These are phyloP conservation scores for Alternaria brassicae DNA, from an alignment of 2,329 filamentous ascomycete genomes.

Conservation along the genomic window DNA sequence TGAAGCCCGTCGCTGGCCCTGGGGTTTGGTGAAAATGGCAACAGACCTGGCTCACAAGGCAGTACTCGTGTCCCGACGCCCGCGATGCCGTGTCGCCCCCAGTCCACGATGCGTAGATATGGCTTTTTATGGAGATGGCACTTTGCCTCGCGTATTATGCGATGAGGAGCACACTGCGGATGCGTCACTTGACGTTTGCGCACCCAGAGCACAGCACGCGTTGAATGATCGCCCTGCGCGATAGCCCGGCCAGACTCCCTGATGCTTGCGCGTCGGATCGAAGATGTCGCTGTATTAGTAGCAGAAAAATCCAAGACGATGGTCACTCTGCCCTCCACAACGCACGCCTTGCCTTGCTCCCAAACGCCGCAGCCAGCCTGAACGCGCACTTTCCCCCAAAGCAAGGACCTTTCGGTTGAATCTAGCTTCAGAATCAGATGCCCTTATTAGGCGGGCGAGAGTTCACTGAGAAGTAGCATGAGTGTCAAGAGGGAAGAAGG, in stretches of 20 bases:
- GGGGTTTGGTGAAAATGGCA: slow-evolving; percentile 17
- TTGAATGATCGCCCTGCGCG: slow-evolving; percentile 31
- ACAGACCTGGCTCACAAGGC: slow-evolving; percentile 28
- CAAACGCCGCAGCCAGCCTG: slow-evolving; percentile 43
- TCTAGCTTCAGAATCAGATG: slow-evolving; percentile 48
- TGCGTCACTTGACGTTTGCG: slow-evolving; percentile 49
- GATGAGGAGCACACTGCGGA: slow-evolving; percentile 42
- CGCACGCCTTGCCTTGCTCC: slow-evolving; percentile 37
- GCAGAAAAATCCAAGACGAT: slow-evolving; percentile 36
- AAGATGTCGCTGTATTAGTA: slow-evolving; percentile 46
- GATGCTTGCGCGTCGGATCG: slow-evolving; percentile 33
- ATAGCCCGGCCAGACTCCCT: slow-evolving; percentile 28
- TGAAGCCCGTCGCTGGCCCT: slow-evolving; percentile 22
- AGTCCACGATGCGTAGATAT: slow-evolving; percentile 41
- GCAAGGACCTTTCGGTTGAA: slow-evolving; percentile 40
- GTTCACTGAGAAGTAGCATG: slow-evolving; percentile 49
- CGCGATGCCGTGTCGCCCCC: slow-evolving; percentile 36
- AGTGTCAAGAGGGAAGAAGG: slow-evolving; percentile 41
- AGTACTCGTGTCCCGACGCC: slow-evolving; percentile 35
- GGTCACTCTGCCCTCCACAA: slow-evolving; percentile 43
- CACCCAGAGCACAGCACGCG: slow-evolving; percentile 43
- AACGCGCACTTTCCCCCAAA: slow-evolving; percentile 42
- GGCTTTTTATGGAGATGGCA: slow-evolving; percentile 41
- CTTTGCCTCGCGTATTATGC: slow-evolving; percentile 45
- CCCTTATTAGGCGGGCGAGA: slow-evolving; percentile 50